These are phyloP conservation scores for Lepidopterella palustris DNA, from an alignment of 495 filamentous ascomycete species.

Conservation along the genomic window DNA sequence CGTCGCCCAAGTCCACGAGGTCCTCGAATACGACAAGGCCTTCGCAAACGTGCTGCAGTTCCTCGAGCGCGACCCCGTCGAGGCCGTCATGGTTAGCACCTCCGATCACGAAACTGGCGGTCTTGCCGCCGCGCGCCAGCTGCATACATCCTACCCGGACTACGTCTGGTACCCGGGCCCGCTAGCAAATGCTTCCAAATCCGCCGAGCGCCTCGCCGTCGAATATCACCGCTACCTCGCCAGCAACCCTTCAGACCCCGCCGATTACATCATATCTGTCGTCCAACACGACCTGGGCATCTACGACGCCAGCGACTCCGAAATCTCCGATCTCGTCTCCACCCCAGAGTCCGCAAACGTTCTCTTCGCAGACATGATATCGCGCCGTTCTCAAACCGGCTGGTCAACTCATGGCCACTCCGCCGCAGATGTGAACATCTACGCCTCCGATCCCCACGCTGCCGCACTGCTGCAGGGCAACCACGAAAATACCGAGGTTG, in stretches of 20 bases:
- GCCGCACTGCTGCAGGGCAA: slow-evolving; percentile 63
- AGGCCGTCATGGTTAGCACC: slow-evolving; percentile 77
- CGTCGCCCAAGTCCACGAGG: slow-evolving; percentile 89
- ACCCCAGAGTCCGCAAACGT: slow-evolving; percentile 45
- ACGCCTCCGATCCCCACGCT: slow-evolving; percentile 49
- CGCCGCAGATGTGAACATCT: slow-evolving; percentile 87
- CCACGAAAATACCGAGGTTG: slow-evolving; percentile 91
- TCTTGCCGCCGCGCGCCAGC: slow-evolving; percentile 68
- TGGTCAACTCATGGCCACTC: slow-evolving; percentile 91
- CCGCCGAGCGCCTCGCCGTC: slow-evolving; percentile 59
- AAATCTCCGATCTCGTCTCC: slow-evolving; percentile 60
- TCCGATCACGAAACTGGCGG: slow-evolving; percentile 97
- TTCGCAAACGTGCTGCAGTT: slow-evolving; percentile 81
- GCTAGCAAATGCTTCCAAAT: slow-evolving; percentile 74
- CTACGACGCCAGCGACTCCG: slow-evolving; percentile 60
- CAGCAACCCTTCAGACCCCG: slow-evolving; percentile 24
- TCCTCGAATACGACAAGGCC: slow-evolving; percentile 83
- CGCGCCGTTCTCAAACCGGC: slow-evolving; percentile 77
- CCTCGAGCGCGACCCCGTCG: slow-evolving; percentile 61
- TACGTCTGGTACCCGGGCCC: slow-evolving; percentile 85
- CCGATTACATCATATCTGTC: slow-evolving; percentile 54
- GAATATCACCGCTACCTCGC: slow-evolving; percentile 54
- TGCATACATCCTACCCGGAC: slow-evolving; percentile 58
- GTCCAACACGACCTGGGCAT: slow-evolving; percentile 67
- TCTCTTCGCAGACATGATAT: slow-evolving; percentile 79